These are phyloP conservation scores for Pythium oligandrum DNA, from an alignment of 352 stramenopile species.

Conservation along the genomic window DNA sequence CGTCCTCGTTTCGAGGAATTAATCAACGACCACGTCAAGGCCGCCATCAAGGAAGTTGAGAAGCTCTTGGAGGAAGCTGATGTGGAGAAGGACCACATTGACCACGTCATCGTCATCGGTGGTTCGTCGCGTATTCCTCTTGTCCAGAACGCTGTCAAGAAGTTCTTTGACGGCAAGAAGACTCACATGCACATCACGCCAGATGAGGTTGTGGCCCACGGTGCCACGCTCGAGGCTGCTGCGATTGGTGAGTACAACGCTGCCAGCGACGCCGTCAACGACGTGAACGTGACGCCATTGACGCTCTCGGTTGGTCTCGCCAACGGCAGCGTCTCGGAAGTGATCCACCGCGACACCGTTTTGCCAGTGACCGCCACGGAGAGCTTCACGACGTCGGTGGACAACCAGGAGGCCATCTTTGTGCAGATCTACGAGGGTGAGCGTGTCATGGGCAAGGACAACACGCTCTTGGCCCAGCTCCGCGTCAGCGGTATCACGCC, in stretches of 20 bases:
- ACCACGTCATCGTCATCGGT: constrained; percentile 96
- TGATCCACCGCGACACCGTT: constrained; percentile 90
- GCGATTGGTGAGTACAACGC: constrained; percentile 66
- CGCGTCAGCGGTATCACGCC: constrained; percentile 86
- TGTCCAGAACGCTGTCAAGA: constrained; percentile 74
- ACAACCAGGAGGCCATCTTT: constrained; percentile 90
- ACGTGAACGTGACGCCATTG: constrained; percentile 91
- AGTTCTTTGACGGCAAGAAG: constrained; percentile 83
- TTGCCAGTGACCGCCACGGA: constrained; percentile 80
- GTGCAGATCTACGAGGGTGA: constrained; percentile 95
- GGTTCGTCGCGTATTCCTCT: constrained; percentile 98
- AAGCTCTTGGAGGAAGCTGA: constrained; percentile 65
- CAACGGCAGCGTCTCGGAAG: constrained; percentile 89
- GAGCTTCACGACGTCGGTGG: constrained; percentile 86
- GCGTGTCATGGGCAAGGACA: constrained; percentile 96
- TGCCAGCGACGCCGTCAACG: constrained; percentile 52
- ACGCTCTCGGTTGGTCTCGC: constrained; percentile 89
- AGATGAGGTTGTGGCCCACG: constrained; percentile 89
- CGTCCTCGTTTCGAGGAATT: constrained; percentile 96
- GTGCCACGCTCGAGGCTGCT: constrained; percentile 82
- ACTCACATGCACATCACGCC: constrained; percentile 82
- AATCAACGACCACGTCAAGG: constrained; percentile 90
- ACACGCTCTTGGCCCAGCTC: constrained; percentile 91
- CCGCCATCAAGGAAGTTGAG: constrained; percentile 90
- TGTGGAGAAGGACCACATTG: constrained; percentile 83